Percentiles rank a stretch among this genome's conserved stretches.
phyloP scores from a whole-genome alignment of 257 asterid genomes.

The Paraleonurus japonicus region DNA sequence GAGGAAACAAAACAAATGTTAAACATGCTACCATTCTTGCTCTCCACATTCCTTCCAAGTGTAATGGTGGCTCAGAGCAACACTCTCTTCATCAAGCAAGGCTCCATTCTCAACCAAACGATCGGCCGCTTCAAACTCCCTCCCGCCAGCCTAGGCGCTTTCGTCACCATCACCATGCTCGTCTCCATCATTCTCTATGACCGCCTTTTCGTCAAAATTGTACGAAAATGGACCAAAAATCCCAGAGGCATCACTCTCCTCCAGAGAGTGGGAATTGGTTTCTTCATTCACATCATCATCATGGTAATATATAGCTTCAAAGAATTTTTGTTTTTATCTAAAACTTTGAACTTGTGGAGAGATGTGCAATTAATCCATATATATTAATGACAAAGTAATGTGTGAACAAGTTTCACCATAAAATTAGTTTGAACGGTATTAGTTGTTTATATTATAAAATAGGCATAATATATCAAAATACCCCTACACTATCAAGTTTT shows the following conservation, averaged over 20 bases:
- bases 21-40: conserved; percentile 35
- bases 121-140: conserved; percentile 38
- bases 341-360: too few relatives aligned
- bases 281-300: conserved; percentile 33
- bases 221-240: conserved; percentile 37
- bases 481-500: too few relatives aligned
- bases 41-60: conserved; percentile 40
- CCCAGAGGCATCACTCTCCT: conserved; percentile 50
- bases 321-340: too few relatives aligned
- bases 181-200: conserved; percentile 34
- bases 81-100: conserved; percentile 44
- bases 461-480: too few relatives aligned
- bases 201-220: conserved; percentile 33
- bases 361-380: too few relatives aligned
- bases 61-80: conserved; percentile 39
- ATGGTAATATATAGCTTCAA: conserved; percentile 32
- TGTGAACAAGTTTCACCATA: too few relatives aligned
- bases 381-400: too few relatives aligned
- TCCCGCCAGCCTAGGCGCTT: conserved; percentile 45
- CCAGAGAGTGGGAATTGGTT: conserved; percentile 44
- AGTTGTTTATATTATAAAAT: too few relatives aligned
- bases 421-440: too few relatives aligned
- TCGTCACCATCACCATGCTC: conserved; percentile 40
- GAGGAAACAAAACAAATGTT: conserved; percentile 47
- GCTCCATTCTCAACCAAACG: conserved; percentile 33